phyloP scores from a whole-genome alignment of 1,284 basidiomycete species.

The Pyrrhoderma noxium region DNA sequence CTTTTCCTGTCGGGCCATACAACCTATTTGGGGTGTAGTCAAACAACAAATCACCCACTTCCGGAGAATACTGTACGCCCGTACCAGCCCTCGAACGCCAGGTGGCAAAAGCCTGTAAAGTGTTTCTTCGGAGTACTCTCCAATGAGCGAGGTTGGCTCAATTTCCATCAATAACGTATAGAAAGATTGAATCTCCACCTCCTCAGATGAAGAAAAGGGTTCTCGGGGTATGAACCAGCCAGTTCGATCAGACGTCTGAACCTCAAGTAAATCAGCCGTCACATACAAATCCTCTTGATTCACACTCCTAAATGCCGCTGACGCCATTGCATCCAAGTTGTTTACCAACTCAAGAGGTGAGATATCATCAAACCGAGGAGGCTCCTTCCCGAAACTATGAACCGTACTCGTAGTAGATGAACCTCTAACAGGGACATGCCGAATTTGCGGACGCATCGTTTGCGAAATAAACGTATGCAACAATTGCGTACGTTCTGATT shows the following conservation, averaged over 20 bases:
- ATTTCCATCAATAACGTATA: constrained; percentile 63
- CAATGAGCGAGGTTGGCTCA: constrained; percentile 60
- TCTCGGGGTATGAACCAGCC: constrained; percentile 69
- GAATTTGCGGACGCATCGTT: constrained; percentile 50
- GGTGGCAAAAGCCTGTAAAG: constrained; percentile 68
- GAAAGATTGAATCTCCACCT: constrained; percentile 68
- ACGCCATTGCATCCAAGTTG: constrained; percentile 66
- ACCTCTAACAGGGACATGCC: constrained; percentile 24
- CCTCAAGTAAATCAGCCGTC: constrained; percentile 68
- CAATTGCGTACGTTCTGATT: constrained; percentile 37
- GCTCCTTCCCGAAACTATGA: constrained; percentile 43
- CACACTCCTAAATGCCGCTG: constrained; percentile 64
- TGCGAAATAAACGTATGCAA: constrained; percentile 45
- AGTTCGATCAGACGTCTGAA: constrained; percentile 66
- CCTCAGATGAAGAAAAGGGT: constrained; percentile 41
- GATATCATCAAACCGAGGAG: constrained; percentile 61
- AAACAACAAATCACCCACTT: constrained; percentile 71
- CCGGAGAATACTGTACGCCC: constrained; percentile 64
- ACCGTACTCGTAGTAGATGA: constrained; percentile 25
- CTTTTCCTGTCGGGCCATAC: constrained; percentile 54
- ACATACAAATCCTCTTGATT: constrained; percentile 71
- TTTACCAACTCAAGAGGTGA: constrained; percentile 63
- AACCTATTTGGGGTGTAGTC: constrained; percentile 51
- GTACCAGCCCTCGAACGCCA: constrained; percentile 61
- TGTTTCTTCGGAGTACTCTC: constrained; percentile 58